Evolutionary conservation across 2,329 filamentous ascomycete species (phyloP), one percentile per base, ranked within the genome.

Genomic region (Fusarium ambrosium): DNA sequence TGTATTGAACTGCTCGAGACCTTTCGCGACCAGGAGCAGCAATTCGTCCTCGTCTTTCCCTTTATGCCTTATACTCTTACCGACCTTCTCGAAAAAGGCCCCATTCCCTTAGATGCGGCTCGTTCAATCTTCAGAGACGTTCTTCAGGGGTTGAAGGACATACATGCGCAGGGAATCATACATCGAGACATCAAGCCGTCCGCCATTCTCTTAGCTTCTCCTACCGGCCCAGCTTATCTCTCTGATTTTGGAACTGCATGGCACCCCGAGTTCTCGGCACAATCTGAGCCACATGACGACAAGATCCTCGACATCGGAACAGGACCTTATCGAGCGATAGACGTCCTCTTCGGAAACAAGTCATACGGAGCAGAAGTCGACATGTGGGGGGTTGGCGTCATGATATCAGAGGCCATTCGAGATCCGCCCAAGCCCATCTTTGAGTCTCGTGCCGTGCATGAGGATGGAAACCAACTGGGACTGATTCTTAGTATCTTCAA

Each of bases 301-400:
- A 98, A 98, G 83, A 93, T 98, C 62, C 92, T 97, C 9, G 97
- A 99, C 81, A 94, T 99, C 29, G 97, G 97, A 39, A 98, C 96
- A 1, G 96, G 95, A 0, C 91, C 93, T 59, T 99, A 99, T 84
- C 91, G 97, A 22, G 90, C 96, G 0, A 97, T 97, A 0, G 97
- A 99, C 80, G 89, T 95, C 1, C 87, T 99, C 8, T 98, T 99
- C 80, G 97, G 95, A 0, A 89, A 95, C 81, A 91, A 88, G 60
- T 85, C 86, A 0, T 99, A 99, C 80, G 89, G 88, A 3, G 82
- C 89, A 0, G 87, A 89, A 10, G 88, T 98, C 4, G 97, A 99
- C 82, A 91, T 98, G 84, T 99, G 97, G 97, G 93, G 92, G 5
- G 89, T 93, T 0, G 97, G 97, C 1, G 92, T 93, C 72, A 93